These are phyloP conservation scores for Penicillium paradoxum DNA, from an alignment of 495 filamentous ascomycete species.

Conservation along the genomic window DNA sequence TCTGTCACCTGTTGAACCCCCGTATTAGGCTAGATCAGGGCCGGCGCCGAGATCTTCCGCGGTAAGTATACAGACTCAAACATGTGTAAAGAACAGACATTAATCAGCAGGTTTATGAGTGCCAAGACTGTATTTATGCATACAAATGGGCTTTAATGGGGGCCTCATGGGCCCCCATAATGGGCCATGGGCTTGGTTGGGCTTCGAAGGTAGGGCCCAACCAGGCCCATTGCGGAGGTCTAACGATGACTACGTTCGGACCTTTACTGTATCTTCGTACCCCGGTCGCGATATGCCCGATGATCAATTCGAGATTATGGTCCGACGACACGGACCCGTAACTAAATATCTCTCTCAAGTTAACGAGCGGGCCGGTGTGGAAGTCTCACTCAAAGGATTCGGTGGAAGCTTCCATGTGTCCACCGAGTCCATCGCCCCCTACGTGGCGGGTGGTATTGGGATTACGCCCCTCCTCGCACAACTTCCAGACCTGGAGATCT, in stretches of 20 bases:
- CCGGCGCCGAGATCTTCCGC: too few species aligned
- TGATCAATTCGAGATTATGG: conserved; percentile 65
- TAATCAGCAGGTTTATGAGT: too few species aligned
- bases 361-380: conserved; percentile 47
- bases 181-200: too few species aligned
- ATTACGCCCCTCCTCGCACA: conserved; percentile 74
- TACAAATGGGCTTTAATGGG: too few species aligned
- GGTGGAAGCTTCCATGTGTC: conserved; percentile 61
- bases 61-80: too few species aligned
- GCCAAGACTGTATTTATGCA: too few species aligned
- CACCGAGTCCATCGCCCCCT: conserved; percentile 37
- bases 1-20: too few species aligned
- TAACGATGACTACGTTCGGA: conserved; percentile 81
- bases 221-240: too few species aligned
- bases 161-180: too few species aligned
- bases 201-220: too few species aligned
- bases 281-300: conserved; percentile 34
- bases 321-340: conserved; percentile 59
- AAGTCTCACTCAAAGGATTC: conserved; percentile 65
- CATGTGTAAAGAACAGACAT: too few species aligned
- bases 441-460: conserved; percentile 73
- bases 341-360: conserved; percentile 61
- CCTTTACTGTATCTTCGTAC: conserved; percentile 68
- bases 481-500: conserved; percentile 42
- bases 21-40: too few species aligned